Conservation (phyloP, 1,284 basidiomycete species). For the Mycena citricolor region DNA sequence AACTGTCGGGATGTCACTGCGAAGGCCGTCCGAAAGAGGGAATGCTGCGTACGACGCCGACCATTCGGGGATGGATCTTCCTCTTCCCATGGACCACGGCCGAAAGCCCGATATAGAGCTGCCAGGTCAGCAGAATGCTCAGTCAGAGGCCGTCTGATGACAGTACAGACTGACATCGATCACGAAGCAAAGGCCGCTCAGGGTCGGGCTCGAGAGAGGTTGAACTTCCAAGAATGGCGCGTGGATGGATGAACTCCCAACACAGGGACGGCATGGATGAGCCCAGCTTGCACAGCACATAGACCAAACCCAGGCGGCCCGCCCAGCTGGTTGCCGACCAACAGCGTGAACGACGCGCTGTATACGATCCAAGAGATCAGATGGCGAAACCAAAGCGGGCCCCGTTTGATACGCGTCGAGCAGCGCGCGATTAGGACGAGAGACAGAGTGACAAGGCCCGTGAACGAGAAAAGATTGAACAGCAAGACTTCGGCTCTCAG, state of each 20-base stretch:
- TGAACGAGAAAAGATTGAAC: constrained; percentile 4
- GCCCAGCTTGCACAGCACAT: constrained; percentile 8
- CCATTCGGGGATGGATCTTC: neutral
- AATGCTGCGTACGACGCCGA: neutral
- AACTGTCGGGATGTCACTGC: too few species aligned
- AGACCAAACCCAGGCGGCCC: constrained; percentile 6
- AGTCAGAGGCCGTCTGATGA: neutral
- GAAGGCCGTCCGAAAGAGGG: too few species aligned
- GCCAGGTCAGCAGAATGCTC: too few species aligned
- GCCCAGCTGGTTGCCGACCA: constrained; percentile 5
- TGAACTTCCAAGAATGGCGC: neutral
- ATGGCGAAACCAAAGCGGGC: constrained; percentile 14
- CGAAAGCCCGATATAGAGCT: constrained; percentile 13
- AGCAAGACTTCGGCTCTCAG: too few species aligned
- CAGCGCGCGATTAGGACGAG: constrained; percentile 10
- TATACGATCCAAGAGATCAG: constrained; percentile 15
- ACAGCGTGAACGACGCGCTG: constrained; percentile 3
- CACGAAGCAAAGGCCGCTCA: constrained; percentile 11
- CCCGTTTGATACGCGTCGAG: constrained; percentile 6
- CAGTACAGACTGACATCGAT: constrained; percentile 4
- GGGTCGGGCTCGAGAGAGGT: constrained; percentile 1
- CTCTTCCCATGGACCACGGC: constrained; percentile 5
- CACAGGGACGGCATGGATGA: constrained; percentile 10
- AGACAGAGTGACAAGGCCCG: constrained; percentile 6
- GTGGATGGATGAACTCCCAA: neutral